These are phyloP conservation scores for Neurospora sp. DNA, from an alignment of 495 filamentous ascomycete species.

Conservation along the genomic window DNA sequence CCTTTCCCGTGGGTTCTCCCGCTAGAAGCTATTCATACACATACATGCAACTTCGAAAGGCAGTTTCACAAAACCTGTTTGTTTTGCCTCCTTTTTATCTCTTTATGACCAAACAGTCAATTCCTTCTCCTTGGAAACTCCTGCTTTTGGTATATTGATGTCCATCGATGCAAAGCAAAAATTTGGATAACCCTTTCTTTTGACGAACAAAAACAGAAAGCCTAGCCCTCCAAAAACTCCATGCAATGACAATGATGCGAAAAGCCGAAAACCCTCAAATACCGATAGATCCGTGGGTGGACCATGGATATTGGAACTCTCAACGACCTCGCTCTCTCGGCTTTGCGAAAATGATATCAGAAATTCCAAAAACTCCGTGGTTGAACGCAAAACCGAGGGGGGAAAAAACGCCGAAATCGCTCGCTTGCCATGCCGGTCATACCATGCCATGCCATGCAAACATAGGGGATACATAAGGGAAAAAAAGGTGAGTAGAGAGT, in stretches of 20 bases:
- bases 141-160: neutral
- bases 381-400: neutral
- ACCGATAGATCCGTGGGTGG: neutral
- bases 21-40: neutral
- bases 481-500: neutral
- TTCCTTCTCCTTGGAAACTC: neutral
- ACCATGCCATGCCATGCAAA: constrained; percentile 3
- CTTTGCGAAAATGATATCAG: neutral
- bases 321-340: neutral
- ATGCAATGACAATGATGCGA: neutral
- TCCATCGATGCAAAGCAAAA: neutral
- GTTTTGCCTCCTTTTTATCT: neutral
- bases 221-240: neutral
- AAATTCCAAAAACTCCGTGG: neutral
- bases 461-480: neutral
- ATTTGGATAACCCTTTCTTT: neutral
- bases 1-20: neutral
- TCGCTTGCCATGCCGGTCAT: constrained; percentile 5
- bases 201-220: neutral
- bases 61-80: neutral
- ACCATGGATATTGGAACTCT: neutral
- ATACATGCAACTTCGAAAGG: neutral
- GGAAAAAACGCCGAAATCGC: neutral
- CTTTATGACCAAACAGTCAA: neutral
- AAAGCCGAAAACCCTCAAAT: neutral